Base-by-base conservation (phyloP, 257 asterid genomes). In the Verbascum thapsus region DNA sequence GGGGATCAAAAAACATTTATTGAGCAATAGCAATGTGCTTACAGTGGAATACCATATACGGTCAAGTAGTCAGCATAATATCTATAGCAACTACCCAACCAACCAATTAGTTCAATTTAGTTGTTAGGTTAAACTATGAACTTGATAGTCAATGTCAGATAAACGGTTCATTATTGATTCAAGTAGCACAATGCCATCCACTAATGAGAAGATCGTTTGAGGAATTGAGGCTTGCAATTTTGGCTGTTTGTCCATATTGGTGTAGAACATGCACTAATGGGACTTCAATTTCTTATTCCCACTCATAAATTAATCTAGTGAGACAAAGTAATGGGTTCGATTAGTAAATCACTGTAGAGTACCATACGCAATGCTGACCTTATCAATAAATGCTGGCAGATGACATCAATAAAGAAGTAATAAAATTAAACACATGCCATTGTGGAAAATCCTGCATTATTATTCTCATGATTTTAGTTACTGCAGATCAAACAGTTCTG, bases 401-500 rank as follows among this genome's bases (percentile, higher is more conserved):
- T n/a, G n/a, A n/a, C n/a, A n/a, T 26, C 32, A 26, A 11, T 23
- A 30, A 15, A 38, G 55, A 58, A 71, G 57, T 57, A 50, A 7
- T n/a, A 64, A 22, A 41, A 9, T n/a, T 53, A 42, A 54, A 32
- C n/a, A 40, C n/a, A n/a, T n/a, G n/a, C n/a, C 10, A 22, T 63
- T 13, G 62, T n/a, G n/a, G n/a, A n/a, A 61, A 58, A 30, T 15
- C 56, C 39, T 48, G 17, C 41, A 34, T 19, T 11, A 1, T 30
- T 22, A 16, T 41, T 61, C 41, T 58, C 52, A n/a, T 74, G 66
- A 51, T 52, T 0, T 63, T 58, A 34, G 35, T 73, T 26, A 52
- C 49, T 82, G 79, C 83, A 86, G 96, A 82, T 91, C 60, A 83
- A 72, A 74, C 77, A 65, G 65, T 77, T 91, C 22, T 84, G 92